These are phyloP conservation scores for Sisymbrium irio DNA, from an alignment of 345 rosid species.

Conservation along the genomic window DNA sequence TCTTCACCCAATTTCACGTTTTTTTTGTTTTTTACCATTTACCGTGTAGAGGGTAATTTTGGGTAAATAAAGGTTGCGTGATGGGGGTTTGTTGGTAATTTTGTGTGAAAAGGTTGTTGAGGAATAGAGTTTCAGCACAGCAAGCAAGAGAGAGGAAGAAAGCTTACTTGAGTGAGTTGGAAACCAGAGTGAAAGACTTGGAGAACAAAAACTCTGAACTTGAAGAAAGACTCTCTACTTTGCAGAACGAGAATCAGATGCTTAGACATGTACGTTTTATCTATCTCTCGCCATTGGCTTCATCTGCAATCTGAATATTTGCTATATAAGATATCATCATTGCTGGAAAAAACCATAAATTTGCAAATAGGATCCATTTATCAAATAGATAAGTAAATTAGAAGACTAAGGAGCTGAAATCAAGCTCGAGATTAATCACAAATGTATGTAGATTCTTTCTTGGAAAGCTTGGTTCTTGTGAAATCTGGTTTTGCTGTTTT, in stretches of 20 bases:
- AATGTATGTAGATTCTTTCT: background rate
- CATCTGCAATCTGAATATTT: background rate
- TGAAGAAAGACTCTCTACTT: conserved; percentile 83
- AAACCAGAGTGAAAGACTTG: conserved; percentile 74
- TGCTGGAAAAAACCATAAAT: background rate
- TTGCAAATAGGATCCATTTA: background rate
- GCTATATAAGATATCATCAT: no score
- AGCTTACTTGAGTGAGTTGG: conserved; percentile 80
- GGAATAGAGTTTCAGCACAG: conserved; percentile 99
- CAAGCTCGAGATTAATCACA: background rate
- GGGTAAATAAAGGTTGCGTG: conserved; percentile 12
- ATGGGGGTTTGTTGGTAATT: conserved; percentile 17
- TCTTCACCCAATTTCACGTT: background rate
- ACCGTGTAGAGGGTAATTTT: background rate
- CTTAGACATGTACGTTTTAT: conserved; percentile 72
- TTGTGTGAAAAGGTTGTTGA: conserved; percentile 60
- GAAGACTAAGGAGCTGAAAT: background rate
- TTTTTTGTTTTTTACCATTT: background rate
- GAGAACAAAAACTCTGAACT: conserved; percentile 91
- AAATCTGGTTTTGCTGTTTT: background rate
- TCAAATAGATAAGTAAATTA: background rate
- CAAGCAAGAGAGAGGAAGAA: conserved; percentile 99
- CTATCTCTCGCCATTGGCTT: background rate
- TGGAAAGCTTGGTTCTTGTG: background rate
- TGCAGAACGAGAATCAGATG: conserved; percentile 98